These are phyloP conservation scores for Pythium chondricola DNA, from an alignment of 352 stramenopile genomes.

Conservation along the genomic window DNA sequence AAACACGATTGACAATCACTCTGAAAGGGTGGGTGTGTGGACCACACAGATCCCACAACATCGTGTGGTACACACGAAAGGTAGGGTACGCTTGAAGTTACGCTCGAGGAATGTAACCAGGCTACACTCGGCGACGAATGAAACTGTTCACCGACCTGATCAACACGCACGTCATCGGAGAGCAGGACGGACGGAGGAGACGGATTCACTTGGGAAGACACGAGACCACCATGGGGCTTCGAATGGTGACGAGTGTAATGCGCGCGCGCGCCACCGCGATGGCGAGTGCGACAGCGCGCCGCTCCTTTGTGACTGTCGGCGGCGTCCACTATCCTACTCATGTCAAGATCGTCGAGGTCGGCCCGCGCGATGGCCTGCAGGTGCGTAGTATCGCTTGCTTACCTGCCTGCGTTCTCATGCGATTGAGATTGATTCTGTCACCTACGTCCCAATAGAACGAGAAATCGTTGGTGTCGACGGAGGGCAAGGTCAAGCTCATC, in stretches of 20 bases:
- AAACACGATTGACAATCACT: constrained; percentile 5
- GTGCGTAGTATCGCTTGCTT: constrained; percentile 9
- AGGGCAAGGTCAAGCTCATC: constrained; percentile 91
- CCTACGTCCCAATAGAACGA: too few species aligned
- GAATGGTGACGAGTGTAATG: neutral
- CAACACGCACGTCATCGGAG: constrained; percentile 5
- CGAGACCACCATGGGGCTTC: constrained; percentile 11
- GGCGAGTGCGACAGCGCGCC: constrained; percentile 6
- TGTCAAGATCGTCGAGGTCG: constrained; percentile 93
- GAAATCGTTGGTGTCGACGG: constrained; percentile 75
- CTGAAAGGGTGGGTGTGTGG: neutral
- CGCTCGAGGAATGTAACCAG: neutral
- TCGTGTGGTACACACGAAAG: constrained; percentile 12
- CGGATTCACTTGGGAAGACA: neutral
- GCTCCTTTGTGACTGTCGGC: constrained; percentile 23
- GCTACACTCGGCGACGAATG: constrained; percentile 1
- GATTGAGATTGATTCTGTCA: too few species aligned
- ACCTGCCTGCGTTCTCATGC: neutral
- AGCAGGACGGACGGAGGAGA: neutral
- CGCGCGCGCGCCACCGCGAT: constrained; percentile 4
- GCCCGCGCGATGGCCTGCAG: constrained; percentile 93
- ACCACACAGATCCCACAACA: too few species aligned
- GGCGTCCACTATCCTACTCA: constrained; percentile 43
- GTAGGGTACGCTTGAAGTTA: constrained; percentile 16
- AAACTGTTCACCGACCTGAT: too few species aligned